Evolutionary conservation across 176 grass and related monocot genomes (phyloP), one percentile per base, ranked within the genome.

Genomic region (Oryza officinalis): DNA sequence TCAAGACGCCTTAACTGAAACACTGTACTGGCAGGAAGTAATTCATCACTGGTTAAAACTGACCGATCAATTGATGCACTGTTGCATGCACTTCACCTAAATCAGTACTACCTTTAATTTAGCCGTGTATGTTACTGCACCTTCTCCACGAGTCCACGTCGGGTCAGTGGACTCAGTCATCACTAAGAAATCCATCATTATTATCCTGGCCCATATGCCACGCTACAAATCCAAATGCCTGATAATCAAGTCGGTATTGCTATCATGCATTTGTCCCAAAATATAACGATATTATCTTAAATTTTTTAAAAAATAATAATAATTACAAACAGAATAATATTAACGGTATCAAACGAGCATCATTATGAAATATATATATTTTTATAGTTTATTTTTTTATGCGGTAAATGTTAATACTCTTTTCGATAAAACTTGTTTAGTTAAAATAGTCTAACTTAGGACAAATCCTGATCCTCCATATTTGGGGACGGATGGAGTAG

Each of bases 91-190:
- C 27, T 27, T 31, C 83, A 70, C 65, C 68, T 10, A 50, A 33
- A 67, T 67, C 71, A 67, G 37, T 57, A 52, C 4, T 10, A 27
- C 60, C 81, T 38, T 47, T 74, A 35, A 26, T 65, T 35, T 83
- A 65, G 47, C 59, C 41, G 28, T 37, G 41, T 28, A 32, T 28
- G 38, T 44, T 65, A 30, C 60, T 68, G 7, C 17, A 33, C 23
- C 57, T 61, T 25, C 57, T 61, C n/a, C 57, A 23, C 22, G 57
- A n/a, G 57, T 61, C 54, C 54, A 59, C 20, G 54, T 20, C 20
- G 20, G 25, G 83, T 79, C 54, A 49, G 31, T 28, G 76, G 76
- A 33, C 46, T 37, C 49, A 23, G 46, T 75, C 63, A 60, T 75
- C 70, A 23, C 28, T 9, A 32, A 60, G 26, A 67, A 31, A 28